Conservation (phyloP, 228 moss, liverwort and hornwort species). For the Sphagnum fallax region DNA sequence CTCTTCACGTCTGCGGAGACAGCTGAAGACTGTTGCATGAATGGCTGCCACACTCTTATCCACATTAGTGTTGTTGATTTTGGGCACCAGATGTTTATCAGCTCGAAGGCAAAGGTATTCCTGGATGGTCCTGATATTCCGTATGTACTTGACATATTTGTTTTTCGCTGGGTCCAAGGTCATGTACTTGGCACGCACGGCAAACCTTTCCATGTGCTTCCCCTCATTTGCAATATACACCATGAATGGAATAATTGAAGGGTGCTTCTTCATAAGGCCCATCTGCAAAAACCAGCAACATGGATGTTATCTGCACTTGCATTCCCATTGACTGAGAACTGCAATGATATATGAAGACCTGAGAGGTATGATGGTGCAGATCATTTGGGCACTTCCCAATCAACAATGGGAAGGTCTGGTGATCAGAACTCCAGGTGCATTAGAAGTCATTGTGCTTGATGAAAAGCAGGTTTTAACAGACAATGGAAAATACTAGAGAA, state of each 20-base stretch:
- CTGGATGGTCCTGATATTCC: slow-evolving; percentile 93
- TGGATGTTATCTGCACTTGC: neutral
- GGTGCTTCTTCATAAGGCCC: slow-evolving; percentile 98
- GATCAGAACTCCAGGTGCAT: too few relatives aligned
- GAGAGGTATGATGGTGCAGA: too few relatives aligned
- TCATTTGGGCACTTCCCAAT: too few relatives aligned
- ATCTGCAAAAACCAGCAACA: slow-evolving; percentile 40
- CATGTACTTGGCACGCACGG: slow-evolving; percentile 98
- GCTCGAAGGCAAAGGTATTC: slow-evolving; percentile 90
- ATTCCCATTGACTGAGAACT: too few relatives aligned
- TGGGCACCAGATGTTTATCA: slow-evolving; percentile 93
- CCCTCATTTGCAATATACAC: slow-evolving; percentile 84
- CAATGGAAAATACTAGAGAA: too few relatives aligned
- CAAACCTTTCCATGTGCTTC: slow-evolving; percentile 91
- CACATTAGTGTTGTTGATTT: slow-evolving; percentile 97
- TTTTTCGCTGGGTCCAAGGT: slow-evolving; percentile 95
- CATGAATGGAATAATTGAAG: slow-evolving; percentile 97
- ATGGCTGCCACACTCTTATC: slow-evolving; percentile 97
- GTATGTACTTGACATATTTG: slow-evolving; percentile 95
- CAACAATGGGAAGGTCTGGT: too few relatives aligned
- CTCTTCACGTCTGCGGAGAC: slow-evolving; percentile 65
- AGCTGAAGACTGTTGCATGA: slow-evolving; percentile 92
- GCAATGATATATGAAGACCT: too few relatives aligned
- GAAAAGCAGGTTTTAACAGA: too few relatives aligned
- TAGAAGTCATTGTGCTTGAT: too few relatives aligned